Evolutionary conservation across 257 asterid genomes (phyloP).

Genomic region (Cynanchum wilfordii): DNA sequence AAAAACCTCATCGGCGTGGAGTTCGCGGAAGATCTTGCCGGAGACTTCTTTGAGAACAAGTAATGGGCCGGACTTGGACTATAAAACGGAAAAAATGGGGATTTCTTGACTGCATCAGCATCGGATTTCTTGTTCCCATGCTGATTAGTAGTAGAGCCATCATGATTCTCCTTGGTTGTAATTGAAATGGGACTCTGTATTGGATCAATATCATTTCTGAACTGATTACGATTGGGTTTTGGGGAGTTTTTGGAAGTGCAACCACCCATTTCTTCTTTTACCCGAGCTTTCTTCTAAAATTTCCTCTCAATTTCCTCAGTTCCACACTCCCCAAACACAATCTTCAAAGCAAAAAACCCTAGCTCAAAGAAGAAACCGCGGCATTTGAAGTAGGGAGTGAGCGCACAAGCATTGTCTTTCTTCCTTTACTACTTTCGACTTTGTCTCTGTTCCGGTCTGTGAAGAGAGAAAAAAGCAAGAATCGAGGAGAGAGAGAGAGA

Average conservation of each 20-base stretch:
- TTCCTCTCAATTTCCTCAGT: neutral
- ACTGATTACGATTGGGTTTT: conserved; percentile 21
- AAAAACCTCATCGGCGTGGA: conserved; percentile 74
- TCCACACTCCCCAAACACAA: conserved; percentile 4
- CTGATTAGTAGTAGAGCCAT: conserved; percentile 13
- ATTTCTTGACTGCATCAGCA: conserved; percentile 46
- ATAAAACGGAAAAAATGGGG: conserved; percentile 86
- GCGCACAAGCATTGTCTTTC: neutral
- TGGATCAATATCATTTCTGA: conserved; percentile 11
- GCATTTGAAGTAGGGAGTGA: conserved; percentile 10
- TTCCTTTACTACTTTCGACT: conserved; percentile 11
- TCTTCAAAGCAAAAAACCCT: neutral
- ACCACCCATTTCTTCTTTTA: conserved; percentile 40
- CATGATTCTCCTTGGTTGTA: conserved; percentile 19
- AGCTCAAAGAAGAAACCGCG: conserved; percentile 6
- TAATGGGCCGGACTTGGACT: conserved; percentile 93
- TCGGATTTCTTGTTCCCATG: conserved; percentile 33
- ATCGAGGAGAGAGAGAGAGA: conserved; percentile 11
- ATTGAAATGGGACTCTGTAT: conserved; percentile 10
- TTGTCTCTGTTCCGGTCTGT: conserved; percentile 1
- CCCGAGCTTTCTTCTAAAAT: neutral
- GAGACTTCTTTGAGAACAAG: conserved; percentile 74
- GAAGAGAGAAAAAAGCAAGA: conserved; percentile 1
- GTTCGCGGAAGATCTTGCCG: conserved; percentile 69
- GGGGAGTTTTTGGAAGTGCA: conserved; percentile 61